phyloP scores from a whole-genome alignment of 2,329 filamentous ascomycete genomes.

The Tympanopsis confertula region DNA sequence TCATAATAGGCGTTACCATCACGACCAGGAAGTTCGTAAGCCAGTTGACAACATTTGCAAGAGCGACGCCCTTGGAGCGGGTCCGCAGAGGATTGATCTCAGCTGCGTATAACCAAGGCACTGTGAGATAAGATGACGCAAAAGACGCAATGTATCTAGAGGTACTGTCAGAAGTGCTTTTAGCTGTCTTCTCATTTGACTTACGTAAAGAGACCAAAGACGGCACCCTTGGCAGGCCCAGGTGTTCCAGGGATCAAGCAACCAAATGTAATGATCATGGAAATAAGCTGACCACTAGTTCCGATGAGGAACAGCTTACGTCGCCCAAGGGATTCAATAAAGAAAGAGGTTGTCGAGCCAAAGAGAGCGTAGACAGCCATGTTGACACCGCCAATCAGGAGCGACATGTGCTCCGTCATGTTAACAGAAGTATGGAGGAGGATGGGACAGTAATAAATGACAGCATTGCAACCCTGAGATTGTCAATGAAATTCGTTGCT shows the following conservation, averaged over 20 bases:
- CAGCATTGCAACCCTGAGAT: slow-evolving; percentile 1
- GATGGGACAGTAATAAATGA: not conserved
- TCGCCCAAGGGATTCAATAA: not conserved
- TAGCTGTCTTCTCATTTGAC: not conserved
- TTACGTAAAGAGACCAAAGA: not conserved
- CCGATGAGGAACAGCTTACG: not conserved
- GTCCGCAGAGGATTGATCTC: not conserved
- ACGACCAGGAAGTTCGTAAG: not conserved
- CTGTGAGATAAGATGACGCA: not conserved
- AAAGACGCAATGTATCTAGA: not conserved
- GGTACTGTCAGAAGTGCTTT: not conserved
- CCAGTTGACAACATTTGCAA: not conserved
- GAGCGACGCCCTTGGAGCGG: not conserved
- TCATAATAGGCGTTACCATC: not conserved
- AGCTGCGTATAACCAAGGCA: not conserved
- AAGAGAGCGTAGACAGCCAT: not conserved
- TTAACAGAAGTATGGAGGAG: not conserved
- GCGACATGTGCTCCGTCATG: not conserved
- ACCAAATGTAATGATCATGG: not conserved
- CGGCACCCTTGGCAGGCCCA: not conserved
- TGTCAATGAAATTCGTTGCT: no score
- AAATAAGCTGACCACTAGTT: not conserved
- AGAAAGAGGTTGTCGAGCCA: not conserved
- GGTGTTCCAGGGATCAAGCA: not conserved
- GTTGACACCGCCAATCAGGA: not conserved